phyloP scores from a whole-genome alignment of 306 rosid genomes.

The Boehmeria nivea region DNA sequence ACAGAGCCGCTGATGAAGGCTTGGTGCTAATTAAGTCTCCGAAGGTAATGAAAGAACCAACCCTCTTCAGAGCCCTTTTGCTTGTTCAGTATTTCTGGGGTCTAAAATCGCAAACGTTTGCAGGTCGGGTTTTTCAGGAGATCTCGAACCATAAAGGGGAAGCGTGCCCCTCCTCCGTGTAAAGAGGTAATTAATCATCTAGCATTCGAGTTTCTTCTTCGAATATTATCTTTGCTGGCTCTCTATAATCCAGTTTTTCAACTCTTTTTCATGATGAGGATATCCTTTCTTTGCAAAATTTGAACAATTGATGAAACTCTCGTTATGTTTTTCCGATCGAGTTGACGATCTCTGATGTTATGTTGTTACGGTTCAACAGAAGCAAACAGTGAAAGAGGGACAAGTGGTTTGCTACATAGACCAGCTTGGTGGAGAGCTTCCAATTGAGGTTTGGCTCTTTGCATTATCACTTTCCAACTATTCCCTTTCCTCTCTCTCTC shows the following conservation, averaged over 20 bases:
- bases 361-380: constrained; percentile 34
- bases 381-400: constrained; percentile 74
- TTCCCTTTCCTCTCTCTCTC: background rate
- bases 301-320: too few relatives aligned
- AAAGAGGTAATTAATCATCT: constrained; percentile 52
- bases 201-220: background rate
- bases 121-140: constrained; percentile 91
- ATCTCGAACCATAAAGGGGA: constrained; percentile 80
- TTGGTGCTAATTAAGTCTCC: constrained; percentile 73
- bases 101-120: constrained; percentile 26
- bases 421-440: constrained; percentile 78
- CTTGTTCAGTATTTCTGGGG: constrained; percentile 19
- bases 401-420: constrained; percentile 77
- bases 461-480: background rate
- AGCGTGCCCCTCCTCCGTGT: constrained; percentile 69
- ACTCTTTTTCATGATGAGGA: too few relatives aligned
- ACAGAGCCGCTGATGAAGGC: constrained; percentile 81
- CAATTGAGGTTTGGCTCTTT: constrained; percentile 60
- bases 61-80: background rate
- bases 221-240: background rate
- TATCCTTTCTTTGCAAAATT: too few relatives aligned
- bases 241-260: too few relatives aligned
- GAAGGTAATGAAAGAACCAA: constrained; percentile 37
- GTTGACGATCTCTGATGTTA: constrained; percentile 1
- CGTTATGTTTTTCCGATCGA: background rate